These are phyloP conservation scores for Bombardia bombarda DNA, from an alignment of 495 filamentous ascomycete genomes.

Conservation along the genomic window DNA sequence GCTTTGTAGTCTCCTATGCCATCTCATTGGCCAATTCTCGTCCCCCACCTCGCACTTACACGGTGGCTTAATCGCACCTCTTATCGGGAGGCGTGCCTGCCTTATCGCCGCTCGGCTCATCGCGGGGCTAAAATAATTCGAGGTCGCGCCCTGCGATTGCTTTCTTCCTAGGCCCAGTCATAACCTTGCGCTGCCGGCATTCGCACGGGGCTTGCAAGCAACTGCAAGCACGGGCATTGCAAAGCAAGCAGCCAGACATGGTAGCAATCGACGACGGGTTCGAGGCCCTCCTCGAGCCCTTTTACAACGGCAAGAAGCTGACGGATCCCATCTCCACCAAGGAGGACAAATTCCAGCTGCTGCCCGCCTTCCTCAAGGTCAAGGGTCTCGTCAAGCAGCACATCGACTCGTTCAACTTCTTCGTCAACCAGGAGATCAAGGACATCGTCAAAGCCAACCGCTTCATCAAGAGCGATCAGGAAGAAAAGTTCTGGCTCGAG, in stretches of 20 bases:
- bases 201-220: too few relatives aligned
- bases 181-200: too few relatives aligned
- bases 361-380: slow-evolving; percentile 94
- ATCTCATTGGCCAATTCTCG: too few relatives aligned
- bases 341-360: slow-evolving; percentile 88
- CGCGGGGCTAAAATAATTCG: too few relatives aligned
- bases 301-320: slow-evolving; percentile 90
- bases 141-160: too few relatives aligned
- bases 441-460: slow-evolving; percentile 89
- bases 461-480: slow-evolving; percentile 77
- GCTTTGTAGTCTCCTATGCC: too few relatives aligned
- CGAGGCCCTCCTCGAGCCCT: slow-evolving; percentile 84
- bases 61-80: too few relatives aligned
- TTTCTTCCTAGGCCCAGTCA: too few relatives aligned
- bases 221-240: too few relatives aligned
- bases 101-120: too few relatives aligned
- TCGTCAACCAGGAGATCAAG: slow-evolving; percentile 90
- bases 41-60: too few relatives aligned
- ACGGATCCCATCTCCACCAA: slow-evolving; percentile 91
- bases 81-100: too few relatives aligned
- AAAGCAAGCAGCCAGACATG: slow-evolving; percentile 21
- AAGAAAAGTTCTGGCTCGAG: slow-evolving; percentile 78
- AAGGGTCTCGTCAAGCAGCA: slow-evolving; percentile 61
- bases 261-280: slow-evolving; percentile 51
- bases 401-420: slow-evolving; percentile 95